Conservation (phyloP, 176 grass and related monocot species). For the Urochloa ruziziensis region DNA sequence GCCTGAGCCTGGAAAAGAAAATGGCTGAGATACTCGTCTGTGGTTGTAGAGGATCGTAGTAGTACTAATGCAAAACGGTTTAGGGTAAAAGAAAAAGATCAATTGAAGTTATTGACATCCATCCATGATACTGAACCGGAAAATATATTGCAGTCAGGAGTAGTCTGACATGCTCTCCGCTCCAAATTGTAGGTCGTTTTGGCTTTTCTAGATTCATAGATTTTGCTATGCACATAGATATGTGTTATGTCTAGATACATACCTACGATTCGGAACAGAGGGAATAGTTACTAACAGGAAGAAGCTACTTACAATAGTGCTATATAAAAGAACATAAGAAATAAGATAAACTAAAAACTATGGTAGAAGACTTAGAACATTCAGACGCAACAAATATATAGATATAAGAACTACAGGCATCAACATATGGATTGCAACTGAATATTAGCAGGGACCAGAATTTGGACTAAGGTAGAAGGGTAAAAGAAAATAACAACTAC, state of each 20-base stretch:
- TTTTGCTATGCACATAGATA: no score
- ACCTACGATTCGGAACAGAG: no score
- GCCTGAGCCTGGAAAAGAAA: constrained; percentile 70
- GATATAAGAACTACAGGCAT: constrained; percentile 5
- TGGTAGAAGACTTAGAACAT: not conserved
- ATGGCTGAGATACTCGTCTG: not conserved
- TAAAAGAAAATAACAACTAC: constrained; percentile 36
- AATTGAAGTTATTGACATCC: not conserved
- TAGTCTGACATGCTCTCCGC: constrained; percentile 10
- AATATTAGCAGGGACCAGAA: not conserved
- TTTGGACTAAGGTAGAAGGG: not conserved
- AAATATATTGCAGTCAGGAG: not conserved
- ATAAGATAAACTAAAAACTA: constrained; percentile 8
- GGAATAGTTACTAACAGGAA: no score
- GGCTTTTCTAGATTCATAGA: no score
- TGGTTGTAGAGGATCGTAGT: not conserved
- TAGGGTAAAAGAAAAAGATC: not conserved
- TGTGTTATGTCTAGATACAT: no score
- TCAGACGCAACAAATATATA: not conserved
- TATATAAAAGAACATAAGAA: constrained; percentile 24
- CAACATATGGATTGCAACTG: not conserved
- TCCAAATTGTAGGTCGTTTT: no score
- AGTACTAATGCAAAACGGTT: not conserved
- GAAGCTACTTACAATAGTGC: not conserved
- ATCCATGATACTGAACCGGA: not conserved